A percentile compares a stretch with the other conserved stretches of the same genome.
phyloP scores from a whole-genome alignment of 208 protist genomes.

The Wallacemonas rigidus region DNA sequence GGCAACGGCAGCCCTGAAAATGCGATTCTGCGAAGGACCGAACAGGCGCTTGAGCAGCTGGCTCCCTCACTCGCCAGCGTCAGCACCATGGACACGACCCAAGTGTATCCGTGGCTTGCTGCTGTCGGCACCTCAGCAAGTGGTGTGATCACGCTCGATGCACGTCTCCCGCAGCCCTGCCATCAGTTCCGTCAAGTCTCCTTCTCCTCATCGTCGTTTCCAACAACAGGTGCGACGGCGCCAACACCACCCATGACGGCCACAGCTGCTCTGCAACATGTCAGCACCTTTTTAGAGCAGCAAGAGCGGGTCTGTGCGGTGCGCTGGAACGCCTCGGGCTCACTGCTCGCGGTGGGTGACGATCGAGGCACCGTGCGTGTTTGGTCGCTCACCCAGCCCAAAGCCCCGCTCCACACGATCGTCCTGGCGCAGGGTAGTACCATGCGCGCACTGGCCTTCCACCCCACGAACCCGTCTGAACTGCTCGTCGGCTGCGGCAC shows the following conservation, averaged over 20 bases:
- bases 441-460: slow-evolving; percentile 67
- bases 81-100: slow-evolving; percentile 49
- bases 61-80: slow-evolving; percentile 51
- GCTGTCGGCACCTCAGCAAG: slow-evolving; percentile 54
- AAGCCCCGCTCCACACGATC: slow-evolving; percentile 25
- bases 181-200: slow-evolving; percentile 27
- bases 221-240: slow-evolving; percentile 6
- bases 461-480: slow-evolving; percentile 70
- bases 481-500: slow-evolving; percentile 51
- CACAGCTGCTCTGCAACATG: not conserved
- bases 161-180: slow-evolving; percentile 32
- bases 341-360: slow-evolving; percentile 36
- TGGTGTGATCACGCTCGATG: slow-evolving; percentile 65
- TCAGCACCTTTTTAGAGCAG: slow-evolving; percentile 15
- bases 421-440: slow-evolving; percentile 39
- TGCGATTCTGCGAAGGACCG: not conserved
- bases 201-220: not conserved
- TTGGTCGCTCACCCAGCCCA: slow-evolving; percentile 25
- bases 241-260: slow-evolving; percentile 34
- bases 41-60: slow-evolving; percentile 24
- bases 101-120: slow-evolving; percentile 52
- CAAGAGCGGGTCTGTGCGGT: slow-evolving; percentile 30
- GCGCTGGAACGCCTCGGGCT: slow-evolving; percentile 38
- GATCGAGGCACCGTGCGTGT: slow-evolving; percentile 31
- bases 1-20: too few relatives aligned